A percentile compares a stretch with the other conserved stretches of the same genome.
Conservation (phyloP, 257 asterid genomes). For the Fraxinus cuspidata region DNA sequence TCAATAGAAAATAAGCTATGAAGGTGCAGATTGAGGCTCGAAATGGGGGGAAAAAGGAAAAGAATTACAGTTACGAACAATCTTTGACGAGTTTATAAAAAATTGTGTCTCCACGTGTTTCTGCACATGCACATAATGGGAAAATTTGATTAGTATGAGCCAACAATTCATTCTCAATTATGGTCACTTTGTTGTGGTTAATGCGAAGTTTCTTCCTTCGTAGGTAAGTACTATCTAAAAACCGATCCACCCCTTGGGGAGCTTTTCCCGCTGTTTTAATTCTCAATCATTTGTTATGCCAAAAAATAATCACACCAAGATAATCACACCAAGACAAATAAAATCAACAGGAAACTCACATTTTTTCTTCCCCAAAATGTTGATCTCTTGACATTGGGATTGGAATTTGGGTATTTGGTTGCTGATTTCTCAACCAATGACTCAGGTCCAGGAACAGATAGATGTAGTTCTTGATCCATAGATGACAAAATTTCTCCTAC, state of each 20-base stretch:
- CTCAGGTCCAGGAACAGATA: constrained; percentile 57
- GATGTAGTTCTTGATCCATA: constrained; percentile 70
- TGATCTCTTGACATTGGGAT: constrained; percentile 62
- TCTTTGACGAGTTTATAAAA: neutral
- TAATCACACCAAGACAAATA: neutral
- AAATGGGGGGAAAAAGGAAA: neutral
- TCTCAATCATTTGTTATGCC: constrained; percentile 12
- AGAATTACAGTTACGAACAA: neutral
- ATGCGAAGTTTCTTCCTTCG: constrained; percentile 11
- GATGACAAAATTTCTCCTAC: constrained; percentile 77
- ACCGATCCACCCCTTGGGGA: neutral
- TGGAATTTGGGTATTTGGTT: constrained; percentile 47
- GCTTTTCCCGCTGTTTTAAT: constrained; percentile 7
- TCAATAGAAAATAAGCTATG: neutral
- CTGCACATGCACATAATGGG: neutral
- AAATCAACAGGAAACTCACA: constrained; percentile 49
- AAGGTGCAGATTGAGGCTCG: constrained; percentile 9
- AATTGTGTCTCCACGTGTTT: neutral
- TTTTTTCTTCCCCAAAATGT: constrained; percentile 82
- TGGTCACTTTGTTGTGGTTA: constrained; percentile 3
- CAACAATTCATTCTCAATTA: constrained; percentile 3
- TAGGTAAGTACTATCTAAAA: constrained; percentile 19
- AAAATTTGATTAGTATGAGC: constrained; percentile 16
- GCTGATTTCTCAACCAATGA: constrained; percentile 49
- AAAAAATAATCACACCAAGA: neutral